Conservation (phyloP, 768 basidiomycete genomes). For the Lyophyllum decastes region DNA sequence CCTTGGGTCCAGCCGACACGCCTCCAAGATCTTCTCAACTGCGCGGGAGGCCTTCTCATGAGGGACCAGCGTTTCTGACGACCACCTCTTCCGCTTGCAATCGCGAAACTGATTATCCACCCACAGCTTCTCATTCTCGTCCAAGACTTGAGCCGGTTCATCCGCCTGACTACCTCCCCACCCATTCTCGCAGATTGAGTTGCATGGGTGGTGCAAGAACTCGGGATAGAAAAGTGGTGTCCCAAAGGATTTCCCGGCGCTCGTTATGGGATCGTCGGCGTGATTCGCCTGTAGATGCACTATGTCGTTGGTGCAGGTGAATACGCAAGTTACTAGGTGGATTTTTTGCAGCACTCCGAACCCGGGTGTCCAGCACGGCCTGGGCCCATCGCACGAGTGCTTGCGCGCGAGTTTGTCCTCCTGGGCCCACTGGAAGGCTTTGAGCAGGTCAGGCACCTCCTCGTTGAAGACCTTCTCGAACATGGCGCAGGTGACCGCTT, state of each 20-base stretch:
- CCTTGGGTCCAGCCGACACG: slow-evolving; percentile 26
- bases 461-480: background rate
- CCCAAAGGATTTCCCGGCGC: background rate
- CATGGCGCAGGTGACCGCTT: background rate
- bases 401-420: background rate
- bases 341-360: background rate
- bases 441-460: background rate
- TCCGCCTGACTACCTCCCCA: background rate
- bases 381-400: background rate
- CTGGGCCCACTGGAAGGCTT: background rate
- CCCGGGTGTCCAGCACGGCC: background rate
- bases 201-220: slow-evolving; percentile 34
- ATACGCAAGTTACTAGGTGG: slow-evolving; percentile 28
- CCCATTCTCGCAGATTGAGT: slow-evolving; percentile 12
- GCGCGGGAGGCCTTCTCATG: slow-evolving; percentile 30
- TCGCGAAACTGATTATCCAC: slow-evolving; percentile 9
- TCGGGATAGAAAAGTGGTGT: slow-evolving; percentile 35
- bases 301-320: slow-evolving; percentile 22
- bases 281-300: background rate
- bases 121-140: slow-evolving; percentile 14
- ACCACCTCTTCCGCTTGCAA: slow-evolving; percentile 23
- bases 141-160: slow-evolving; percentile 1
- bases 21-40: slow-evolving; percentile 30
- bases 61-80: slow-evolving; percentile 23
- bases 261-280: background rate